Conservation (phyloP, 495 filamentous ascomycete species). For the Alectoria sarmentosa region DNA sequence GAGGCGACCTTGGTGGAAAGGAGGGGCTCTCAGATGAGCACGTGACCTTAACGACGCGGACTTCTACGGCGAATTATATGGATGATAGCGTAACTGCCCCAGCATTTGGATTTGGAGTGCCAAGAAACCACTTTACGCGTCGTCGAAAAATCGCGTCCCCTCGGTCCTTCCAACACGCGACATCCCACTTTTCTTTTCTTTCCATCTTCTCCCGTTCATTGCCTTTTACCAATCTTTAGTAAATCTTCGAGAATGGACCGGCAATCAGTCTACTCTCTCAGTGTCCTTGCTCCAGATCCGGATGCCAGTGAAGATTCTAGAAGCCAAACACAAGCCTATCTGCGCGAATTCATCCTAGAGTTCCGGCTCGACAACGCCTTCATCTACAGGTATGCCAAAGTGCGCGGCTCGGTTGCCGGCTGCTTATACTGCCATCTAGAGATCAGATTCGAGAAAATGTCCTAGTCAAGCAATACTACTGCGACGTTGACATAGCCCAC, state of each 20-base stretch:
- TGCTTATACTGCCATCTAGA: slow-evolving; percentile 38
- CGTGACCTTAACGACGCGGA: no score
- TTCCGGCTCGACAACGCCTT: slow-evolving; percentile 95
- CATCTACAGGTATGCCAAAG: slow-evolving; percentile 70
- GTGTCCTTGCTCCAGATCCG: slow-evolving; percentile 65
- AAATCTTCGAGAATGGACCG: slow-evolving; percentile 60
- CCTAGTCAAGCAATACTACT: slow-evolving; percentile 88
- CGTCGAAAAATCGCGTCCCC: slow-evolving; percentile 4
- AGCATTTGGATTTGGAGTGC: no score
- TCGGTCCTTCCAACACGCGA: neutral
- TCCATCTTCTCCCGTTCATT: neutral
- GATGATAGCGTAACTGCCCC: no score
- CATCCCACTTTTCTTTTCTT: neutral
- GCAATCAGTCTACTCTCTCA: slow-evolving; percentile 75
- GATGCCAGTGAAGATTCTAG: slow-evolving; percentile 54
- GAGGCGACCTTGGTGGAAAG: no score
- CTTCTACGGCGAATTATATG: no score
- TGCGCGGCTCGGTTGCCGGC: neutral
- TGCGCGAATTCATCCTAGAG: slow-evolving; percentile 79
- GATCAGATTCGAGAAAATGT: slow-evolving; percentile 96
- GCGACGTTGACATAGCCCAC: slow-evolving; percentile 95
- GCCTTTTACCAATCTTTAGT: neutral
- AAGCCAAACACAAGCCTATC: slow-evolving; percentile 45
- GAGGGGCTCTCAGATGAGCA: no score
- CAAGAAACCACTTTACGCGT: slow-evolving; percentile 21